These are phyloP conservation scores for Laguncularia racemosa DNA, from an alignment of 345 rosid genomes.

Conservation along the genomic window DNA sequence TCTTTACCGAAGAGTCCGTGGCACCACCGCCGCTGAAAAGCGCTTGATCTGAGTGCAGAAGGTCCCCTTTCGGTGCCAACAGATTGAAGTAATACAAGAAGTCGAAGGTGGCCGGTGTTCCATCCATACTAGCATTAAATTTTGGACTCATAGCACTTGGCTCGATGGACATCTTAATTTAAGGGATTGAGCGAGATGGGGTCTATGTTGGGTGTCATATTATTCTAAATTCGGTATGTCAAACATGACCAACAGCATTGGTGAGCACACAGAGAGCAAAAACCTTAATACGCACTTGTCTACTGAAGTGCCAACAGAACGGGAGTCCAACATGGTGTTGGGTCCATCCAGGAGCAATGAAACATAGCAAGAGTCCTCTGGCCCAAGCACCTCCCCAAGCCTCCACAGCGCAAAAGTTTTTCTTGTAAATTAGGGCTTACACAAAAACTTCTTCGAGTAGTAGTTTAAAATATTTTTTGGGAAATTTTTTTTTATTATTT, in stretches of 20 bases:
- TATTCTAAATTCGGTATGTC: constrained; percentile 19
- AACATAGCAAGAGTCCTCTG: no score
- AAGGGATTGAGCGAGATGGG: constrained; percentile 21
- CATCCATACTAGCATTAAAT: constrained; percentile 11
- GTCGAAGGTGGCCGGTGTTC: constrained; percentile 26
- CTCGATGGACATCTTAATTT: constrained; percentile 19
- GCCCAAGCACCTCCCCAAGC: no score
- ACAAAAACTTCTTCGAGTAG: no score
- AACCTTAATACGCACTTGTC: constrained; percentile 33
- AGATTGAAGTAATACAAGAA: constrained; percentile 23
- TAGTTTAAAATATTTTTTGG: no score
- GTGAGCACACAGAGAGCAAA: constrained; percentile 48
- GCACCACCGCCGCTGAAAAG: constrained; percentile 35
- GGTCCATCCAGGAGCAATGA: no score
- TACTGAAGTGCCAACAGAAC: constrained; percentile 27
- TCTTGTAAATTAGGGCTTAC: no score
- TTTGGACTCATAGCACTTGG: constrained; percentile 9
- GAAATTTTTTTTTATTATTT: no score
- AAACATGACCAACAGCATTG: constrained; percentile 34
- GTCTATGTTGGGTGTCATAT: constrained; percentile 23
- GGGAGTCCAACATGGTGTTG: constrained; percentile 35
- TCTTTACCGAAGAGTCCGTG: constrained; percentile 21
- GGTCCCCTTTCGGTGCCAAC: constrained; percentile 26
- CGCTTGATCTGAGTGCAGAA: constrained; percentile 41
- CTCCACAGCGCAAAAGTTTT: no score